Percentiles rank a stretch among this genome's conserved stretches.
phyloP scores from a whole-genome alignment of 2,329 filamentous ascomycete species.

The Byssochlamys sp. region DNA sequence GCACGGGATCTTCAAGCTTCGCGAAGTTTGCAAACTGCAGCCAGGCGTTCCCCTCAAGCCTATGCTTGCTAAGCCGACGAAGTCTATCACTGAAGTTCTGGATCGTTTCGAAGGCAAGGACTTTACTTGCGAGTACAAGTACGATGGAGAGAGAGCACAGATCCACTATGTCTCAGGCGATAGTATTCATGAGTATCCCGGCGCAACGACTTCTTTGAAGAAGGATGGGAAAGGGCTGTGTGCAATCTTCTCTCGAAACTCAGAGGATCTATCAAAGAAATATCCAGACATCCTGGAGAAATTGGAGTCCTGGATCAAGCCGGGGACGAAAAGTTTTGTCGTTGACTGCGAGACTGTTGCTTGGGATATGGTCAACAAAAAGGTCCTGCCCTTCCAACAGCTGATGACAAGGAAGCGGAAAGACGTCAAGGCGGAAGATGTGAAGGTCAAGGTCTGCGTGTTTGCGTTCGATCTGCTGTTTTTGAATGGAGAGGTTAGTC shows the following conservation, averaged over 20 bases:
- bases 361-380: constrained; percentile 91
- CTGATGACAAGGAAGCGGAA: constrained; percentile 97
- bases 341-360: constrained; percentile 97
- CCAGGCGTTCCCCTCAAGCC: constrained; percentile 92
- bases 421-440: constrained; percentile 88
- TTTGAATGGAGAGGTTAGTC: constrained; percentile 66
- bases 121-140: constrained; percentile 98
- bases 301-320: constrained; percentile 78
- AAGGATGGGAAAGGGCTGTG: constrained; percentile 63
- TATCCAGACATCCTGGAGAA: constrained; percentile 92
- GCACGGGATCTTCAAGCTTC: constrained; percentile 72
- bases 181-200: constrained; percentile 57
- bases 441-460: constrained; percentile 93
- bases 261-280: constrained; percentile 91
- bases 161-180: constrained; percentile 92
- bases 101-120: constrained; percentile 91
- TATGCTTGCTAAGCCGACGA: constrained; percentile 97
- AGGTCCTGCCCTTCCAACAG: constrained; percentile 92
- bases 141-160: constrained; percentile 94
- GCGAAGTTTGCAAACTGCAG: constrained; percentile 78
- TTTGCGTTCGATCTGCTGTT: constrained; percentile 94
- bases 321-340: constrained; percentile 85
- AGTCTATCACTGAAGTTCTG: constrained; percentile 92
- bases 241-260: constrained; percentile 94
- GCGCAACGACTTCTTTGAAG: constrained; percentile 52